These are phyloP conservation scores for Cladosporium velox DNA, from an alignment of 2,329 filamentous ascomycete genomes.

Conservation along the genomic window DNA sequence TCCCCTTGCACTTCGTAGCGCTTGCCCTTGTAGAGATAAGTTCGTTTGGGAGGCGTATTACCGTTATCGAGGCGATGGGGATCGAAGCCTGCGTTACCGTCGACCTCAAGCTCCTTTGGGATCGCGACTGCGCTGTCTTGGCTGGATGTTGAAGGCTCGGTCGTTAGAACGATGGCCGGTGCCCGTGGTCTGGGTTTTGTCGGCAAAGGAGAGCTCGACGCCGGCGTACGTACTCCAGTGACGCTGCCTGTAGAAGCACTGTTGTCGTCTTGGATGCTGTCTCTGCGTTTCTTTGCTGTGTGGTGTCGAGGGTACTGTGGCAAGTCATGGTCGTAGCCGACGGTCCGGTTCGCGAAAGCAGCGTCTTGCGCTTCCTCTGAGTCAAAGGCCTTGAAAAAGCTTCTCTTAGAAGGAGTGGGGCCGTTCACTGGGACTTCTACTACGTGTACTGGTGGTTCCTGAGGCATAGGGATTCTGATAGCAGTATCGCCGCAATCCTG, in stretches of 20 bases:
- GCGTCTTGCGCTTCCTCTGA: constrained; percentile 12
- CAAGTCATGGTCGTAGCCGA: constrained; percentile 13
- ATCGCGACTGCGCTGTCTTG: not conserved
- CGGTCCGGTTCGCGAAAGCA: not conserved
- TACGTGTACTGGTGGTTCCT: not conserved
- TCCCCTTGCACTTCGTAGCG: constrained; percentile 19
- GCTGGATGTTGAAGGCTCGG: not conserved
- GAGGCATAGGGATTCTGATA: constrained; percentile 5
- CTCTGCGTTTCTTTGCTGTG: constrained; percentile 14
- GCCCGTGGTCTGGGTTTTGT: not conserved
- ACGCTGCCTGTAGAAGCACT: not conserved
- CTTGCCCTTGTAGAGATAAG: constrained; percentile 12
- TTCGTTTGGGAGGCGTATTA: not conserved
- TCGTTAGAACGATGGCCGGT: constrained; percentile 4
- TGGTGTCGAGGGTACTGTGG: not conserved
- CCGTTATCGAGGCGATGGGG: not conserved
- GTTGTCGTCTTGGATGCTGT: constrained; percentile 16
- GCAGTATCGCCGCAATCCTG: constrained; percentile 16
- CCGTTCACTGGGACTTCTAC: not conserved
- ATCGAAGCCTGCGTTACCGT: constrained; percentile 19
- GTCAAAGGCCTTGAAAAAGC: constrained; percentile 9
- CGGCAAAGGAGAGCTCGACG: not conserved
- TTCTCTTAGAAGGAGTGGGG: not conserved
- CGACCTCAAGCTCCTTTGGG: constrained; percentile 13
- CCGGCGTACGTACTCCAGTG: not conserved